phyloP scores from a whole-genome alignment of 2,329 filamentous ascomycete species.

The Hirsutella minnesotensis region DNA sequence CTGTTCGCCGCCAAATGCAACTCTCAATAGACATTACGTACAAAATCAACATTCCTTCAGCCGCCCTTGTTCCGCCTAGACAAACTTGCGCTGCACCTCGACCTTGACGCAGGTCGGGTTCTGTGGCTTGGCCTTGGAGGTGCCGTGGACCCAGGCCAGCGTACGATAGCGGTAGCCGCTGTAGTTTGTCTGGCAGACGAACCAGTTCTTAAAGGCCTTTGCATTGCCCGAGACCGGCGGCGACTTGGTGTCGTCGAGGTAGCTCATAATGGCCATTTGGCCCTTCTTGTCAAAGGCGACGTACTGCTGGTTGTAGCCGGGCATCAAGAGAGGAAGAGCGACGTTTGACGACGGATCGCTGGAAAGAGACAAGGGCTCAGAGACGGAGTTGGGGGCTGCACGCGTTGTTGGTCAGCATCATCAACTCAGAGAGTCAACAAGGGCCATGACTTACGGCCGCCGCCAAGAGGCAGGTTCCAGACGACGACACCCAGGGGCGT shows the following conservation, averaged over 20 bases:
- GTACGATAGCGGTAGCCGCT: constrained; percentile 8
- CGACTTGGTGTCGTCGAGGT: constrained; percentile 8
- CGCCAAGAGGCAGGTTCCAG: constrained; percentile 6
- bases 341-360: constrained; percentile 11
- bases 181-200: constrained; percentile 9
- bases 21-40: too few relatives aligned
- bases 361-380: constrained; percentile 8
- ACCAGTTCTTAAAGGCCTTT: constrained; percentile 9
- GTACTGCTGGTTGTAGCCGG: constrained; percentile 10
- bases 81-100: constrained; percentile 9
- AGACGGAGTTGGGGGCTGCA: constrained; percentile 1
- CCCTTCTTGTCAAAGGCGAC: constrained; percentile 11
- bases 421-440: neutral
- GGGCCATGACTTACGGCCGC: neutral
- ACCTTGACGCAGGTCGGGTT: constrained; percentile 13
- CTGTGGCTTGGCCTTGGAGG: constrained; percentile 7
- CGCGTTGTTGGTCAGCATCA: neutral
- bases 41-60: too few relatives aligned
- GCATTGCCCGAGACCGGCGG: constrained; percentile 1
- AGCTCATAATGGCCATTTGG: constrained; percentile 6
- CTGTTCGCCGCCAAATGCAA: too few relatives aligned
- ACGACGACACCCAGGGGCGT: constrained; percentile 3
- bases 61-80: neutral
- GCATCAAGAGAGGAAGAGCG: constrained; percentile 8
- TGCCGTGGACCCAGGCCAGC: constrained; percentile 9